Evolutionary conservation across 192 early-diverging fungal genomes (phyloP), one percentile per base, ranked within the genome.

Genomic region (Coemansia pectinata): DNA sequence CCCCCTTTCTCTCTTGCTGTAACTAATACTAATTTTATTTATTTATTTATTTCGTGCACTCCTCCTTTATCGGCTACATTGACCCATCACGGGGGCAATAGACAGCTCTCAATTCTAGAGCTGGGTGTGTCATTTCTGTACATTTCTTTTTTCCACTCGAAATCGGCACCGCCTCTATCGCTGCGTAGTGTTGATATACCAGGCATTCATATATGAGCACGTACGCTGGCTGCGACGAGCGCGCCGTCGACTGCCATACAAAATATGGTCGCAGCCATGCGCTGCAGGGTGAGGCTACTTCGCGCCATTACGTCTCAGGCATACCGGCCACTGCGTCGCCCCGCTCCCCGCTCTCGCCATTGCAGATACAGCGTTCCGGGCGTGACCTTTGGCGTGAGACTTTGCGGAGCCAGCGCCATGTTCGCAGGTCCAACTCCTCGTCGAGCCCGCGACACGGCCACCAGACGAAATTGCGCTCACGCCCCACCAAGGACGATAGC

Each of bases 331-430:
- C 71, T 8, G 21, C 25, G 11, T 53, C 55, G 31, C 74, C 77
- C n/a, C 65, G 72, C 21, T 71, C 68, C n/a, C 77, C 59, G 14
- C 61, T 29, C 33, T 71, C 72, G 44, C 67, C 71, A 41, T 27
- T 65, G 36, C 39, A 25, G 1, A 4, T 15, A 36, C 71, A 47
- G 31, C 59, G 67, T n/a, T 33, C 34, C 19, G 21, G 52, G 27
- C 69, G 59, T 21, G 63, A 63, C 36, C 39, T 55, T 17, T 57
- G 62, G 53, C 66, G 66, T 5, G 62, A 55, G 21, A 53, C 62
- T 1, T 48, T 74, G 23, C 72, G 68, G 66, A 41, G 48, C 33
- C 34, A 74, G 23, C 27, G 34, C 36, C 62, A 68, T 36, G 27
- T 45, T 5, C 59, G 55, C 10, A 19, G 70, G 36, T 57, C 70